Base-by-base conservation (phyloP, 306 rosid genomes). In the Trifolium dubium region DNA sequence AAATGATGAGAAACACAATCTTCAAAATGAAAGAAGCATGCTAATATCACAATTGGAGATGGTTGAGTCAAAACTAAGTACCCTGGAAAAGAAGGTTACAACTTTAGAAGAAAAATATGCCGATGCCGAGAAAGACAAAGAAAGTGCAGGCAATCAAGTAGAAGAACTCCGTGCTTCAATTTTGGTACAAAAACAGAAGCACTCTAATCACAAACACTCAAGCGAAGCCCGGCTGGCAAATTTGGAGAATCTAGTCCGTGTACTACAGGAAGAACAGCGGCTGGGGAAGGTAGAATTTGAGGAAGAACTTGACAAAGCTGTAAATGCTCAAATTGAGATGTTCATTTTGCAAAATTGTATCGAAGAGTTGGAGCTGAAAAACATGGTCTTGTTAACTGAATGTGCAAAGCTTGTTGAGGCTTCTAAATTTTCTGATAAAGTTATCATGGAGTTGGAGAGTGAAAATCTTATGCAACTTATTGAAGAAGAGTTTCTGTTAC, bases 381-480 rank as follows among this genome's bases (percentile, higher is more conserved):
- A 93, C 80, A 32, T 77, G 41, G 73, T 88, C 64, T 68, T 94
- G 66, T 69, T 84, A 75, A 19, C 78, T 71, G 95, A 89, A 84
- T 80, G 91, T 79, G 89, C 87, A 88, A 90, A 86, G 75, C 92
- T 83, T 14, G 78, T 83, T 34, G 95, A 88, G 68, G 86, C 83
- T 58, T 86, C 92, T 23, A 89, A 89, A 58, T 67, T 87, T 78
- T 88, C 95, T 39, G 88, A 88, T 71, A 79, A 83, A 81, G 77
- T 91, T 67, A 83, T 94, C 79, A 74, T 84, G 18, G 95, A 94
- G 85, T 83, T 94, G 92, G 98, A 94, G 84, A 71, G 79, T 19
- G 98, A 91, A 85, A 94, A 89, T 78, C 94, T 94, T 31, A 89
- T 85, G 89, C 95, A 89, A 35, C 94, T 89, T 84, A 90, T 89